Evolutionary conservation across 2,329 filamentous ascomycete genomes (phyloP).

Genomic region (Orbilia brochopaga): DNA sequence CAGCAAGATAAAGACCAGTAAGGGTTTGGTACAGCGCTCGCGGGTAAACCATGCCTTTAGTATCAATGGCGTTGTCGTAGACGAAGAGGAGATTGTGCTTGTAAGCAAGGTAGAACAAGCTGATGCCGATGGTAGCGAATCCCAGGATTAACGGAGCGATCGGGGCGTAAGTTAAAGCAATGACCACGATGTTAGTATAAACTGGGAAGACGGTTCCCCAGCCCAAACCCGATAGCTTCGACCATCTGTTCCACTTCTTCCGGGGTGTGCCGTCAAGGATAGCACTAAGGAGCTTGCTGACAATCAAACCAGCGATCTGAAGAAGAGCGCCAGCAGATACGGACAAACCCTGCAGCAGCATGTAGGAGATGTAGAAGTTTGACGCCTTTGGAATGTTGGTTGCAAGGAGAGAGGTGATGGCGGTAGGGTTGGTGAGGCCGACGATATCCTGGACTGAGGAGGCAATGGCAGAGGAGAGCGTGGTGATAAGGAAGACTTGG

Average conservation of each 20-base stretch:
- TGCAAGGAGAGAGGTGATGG: conserved; percentile 71
- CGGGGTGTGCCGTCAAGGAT: conserved; percentile 78
- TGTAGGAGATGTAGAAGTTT: conserved; percentile 95
- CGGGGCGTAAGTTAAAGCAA: conserved; percentile 82
- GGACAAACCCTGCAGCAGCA: conserved; percentile 86
- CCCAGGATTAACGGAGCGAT: conserved; percentile 84
- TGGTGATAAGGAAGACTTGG: conserved; percentile 89
- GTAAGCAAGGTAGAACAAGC: conserved; percentile 83
- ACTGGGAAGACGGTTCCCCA: conserved; percentile 85
- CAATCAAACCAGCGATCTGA: conserved; percentile 73
- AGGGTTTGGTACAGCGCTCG: conserved; percentile 86
- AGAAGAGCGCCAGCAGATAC: conserved; percentile 76
- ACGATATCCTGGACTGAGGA: conserved; percentile 68
- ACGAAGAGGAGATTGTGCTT: conserved; percentile 91
- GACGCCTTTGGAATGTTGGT: conserved; percentile 78
- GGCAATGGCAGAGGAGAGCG: conserved; percentile 79
- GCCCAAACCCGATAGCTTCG: conserved; percentile 72
- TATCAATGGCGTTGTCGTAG: conserved; percentile 80
- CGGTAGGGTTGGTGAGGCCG: conserved; percentile 65
- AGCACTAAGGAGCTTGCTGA: conserved; percentile 76
- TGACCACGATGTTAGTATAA: conserved; percentile 80
- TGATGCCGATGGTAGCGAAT: conserved; percentile 79
- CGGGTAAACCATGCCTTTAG: conserved; percentile 84
- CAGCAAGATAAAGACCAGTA: conserved; percentile 80
- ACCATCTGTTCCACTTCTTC: conserved; percentile 79